A percentile compares a stretch with the other conserved stretches of the same genome.
These are phyloP conservation scores for Cyamopsis tetragonoloba DNA, from an alignment of 306 rosid species.

Conservation along the genomic window DNA sequence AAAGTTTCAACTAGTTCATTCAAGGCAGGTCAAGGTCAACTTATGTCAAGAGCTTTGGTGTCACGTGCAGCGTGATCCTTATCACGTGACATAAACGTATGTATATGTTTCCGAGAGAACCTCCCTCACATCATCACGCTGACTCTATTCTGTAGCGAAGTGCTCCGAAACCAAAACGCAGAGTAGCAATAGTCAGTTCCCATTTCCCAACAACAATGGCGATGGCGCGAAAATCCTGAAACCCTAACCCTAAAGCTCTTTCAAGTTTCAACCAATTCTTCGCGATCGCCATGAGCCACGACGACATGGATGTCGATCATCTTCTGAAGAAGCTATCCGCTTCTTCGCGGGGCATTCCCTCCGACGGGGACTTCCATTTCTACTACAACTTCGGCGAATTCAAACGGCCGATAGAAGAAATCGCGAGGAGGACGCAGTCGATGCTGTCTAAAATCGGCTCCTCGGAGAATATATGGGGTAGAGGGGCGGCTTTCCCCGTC, in stretches of 20 bases:
- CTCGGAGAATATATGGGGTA: constrained; percentile 47
- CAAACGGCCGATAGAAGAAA: constrained; percentile 43
- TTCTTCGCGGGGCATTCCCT: constrained; percentile 57
- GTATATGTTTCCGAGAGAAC: too few relatives aligned
- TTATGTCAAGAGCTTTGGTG: neutral
- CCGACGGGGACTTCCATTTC: constrained; percentile 62
- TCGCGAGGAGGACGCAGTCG: constrained; percentile 49
- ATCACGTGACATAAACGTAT: constrained; percentile 19
- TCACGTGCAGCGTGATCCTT: neutral
- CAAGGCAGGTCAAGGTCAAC: neutral
- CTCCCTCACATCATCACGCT: too few relatives aligned
- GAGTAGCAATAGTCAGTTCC: neutral
- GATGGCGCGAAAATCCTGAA: neutral
- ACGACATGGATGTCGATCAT: constrained; percentile 37
- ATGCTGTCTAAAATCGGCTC: constrained; percentile 58
- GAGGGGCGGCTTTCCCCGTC: constrained; percentile 46
- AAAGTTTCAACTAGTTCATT: too few relatives aligned
- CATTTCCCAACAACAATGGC: constrained; percentile 20
- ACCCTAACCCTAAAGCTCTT: constrained; percentile 38
- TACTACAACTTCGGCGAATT: constrained; percentile 65
- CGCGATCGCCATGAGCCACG: constrained; percentile 11
- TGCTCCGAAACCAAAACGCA: neutral
- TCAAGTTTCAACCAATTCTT: neutral
- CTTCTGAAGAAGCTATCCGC: constrained; percentile 40
- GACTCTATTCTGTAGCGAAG: neutral